Evolutionary conservation across 1,139 yeast species (phyloP).

Genomic region (Diutina sp.): DNA sequence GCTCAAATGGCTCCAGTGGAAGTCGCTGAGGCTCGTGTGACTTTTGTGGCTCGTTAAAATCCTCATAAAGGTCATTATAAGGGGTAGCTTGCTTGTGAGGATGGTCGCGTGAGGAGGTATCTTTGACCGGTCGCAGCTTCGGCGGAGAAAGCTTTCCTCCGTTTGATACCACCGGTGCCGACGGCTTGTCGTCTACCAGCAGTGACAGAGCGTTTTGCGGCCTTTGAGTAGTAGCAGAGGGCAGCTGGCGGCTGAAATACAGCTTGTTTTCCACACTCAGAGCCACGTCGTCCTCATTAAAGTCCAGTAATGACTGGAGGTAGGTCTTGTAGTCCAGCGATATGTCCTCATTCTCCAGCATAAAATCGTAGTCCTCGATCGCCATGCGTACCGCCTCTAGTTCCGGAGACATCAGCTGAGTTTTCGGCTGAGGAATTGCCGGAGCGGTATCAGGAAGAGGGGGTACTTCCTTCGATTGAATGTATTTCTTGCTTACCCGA

Average conservation of each 20-base stretch:
- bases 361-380: neutral
- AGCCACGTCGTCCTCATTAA: constrained; percentile 1
- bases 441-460: neutral
- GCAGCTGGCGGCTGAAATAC: neutral
- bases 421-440: neutral
- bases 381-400: neutral
- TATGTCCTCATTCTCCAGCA: constrained; percentile 1
- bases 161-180: neutral
- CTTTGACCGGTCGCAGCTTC: neutral
- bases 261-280: neutral
- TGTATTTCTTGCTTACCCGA: constrained; percentile 11
- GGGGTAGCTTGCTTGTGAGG: neutral
- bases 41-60: neutral
- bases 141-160: neutral
- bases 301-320: constrained; percentile 1
- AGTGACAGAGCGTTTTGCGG: neutral
- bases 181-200: neutral
- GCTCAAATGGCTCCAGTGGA: neutral
- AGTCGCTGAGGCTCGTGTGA: neutral
- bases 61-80: neutral
- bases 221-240: neutral
- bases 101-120: neutral
- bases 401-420: neutral
- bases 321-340: neutral
- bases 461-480: neutral